phyloP scores from a whole-genome alignment of 805 yeast genomes.

The Candida awuae region DNA sequence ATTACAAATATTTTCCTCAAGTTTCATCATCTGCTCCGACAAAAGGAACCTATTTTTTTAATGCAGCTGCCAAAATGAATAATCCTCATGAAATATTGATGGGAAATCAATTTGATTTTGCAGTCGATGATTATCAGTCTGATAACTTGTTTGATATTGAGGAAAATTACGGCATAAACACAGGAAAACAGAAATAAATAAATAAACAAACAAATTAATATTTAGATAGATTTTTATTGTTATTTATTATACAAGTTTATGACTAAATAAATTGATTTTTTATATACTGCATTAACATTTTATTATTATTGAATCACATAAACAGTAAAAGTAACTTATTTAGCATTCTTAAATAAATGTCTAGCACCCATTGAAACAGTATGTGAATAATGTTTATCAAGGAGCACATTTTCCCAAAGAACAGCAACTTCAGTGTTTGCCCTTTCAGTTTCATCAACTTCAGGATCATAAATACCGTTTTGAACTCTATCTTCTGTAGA shows the following conservation, averaged over 20 bases:
- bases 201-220: background rate
- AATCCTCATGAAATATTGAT: constrained; percentile 6
- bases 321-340: constrained; percentile 12
- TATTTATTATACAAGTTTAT: no score
- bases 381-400: constrained; percentile 80
- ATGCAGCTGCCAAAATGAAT: constrained; percentile 24
- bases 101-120: constrained; percentile 6
- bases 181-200: no score
- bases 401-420: constrained; percentile 76
- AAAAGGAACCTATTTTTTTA: constrained; percentile 15
- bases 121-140: background rate
- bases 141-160: constrained; percentile 15
- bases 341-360: constrained; percentile 32
- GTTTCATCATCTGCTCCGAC: constrained; percentile 32
- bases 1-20: constrained; percentile 18
- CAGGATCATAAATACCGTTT: constrained; percentile 69
- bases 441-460: constrained; percentile 59
- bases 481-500: constrained; percentile 83
- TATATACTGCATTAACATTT: no score
- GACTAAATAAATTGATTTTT: no score
- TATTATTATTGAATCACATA: no score
- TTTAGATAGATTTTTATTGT: background rate
- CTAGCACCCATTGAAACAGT: constrained; percentile 61
- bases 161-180: no score
- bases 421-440: constrained; percentile 84